Evolutionary conservation across 2,329 filamentous ascomycete species (phyloP).

Genomic region (Aquanectria penicillioides): DNA sequence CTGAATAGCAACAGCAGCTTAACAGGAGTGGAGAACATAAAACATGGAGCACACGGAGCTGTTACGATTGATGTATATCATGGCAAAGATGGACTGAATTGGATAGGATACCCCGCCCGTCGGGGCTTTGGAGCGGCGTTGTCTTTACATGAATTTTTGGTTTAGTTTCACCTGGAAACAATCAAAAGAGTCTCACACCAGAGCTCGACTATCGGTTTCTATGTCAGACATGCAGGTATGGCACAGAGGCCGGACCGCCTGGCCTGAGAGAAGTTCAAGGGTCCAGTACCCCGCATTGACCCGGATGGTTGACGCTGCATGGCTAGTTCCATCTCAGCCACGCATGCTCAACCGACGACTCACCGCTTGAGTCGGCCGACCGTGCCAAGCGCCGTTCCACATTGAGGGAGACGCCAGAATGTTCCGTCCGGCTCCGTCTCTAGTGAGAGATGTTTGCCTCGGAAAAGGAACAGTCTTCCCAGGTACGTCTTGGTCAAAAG

Average conservation of each 20-base stretch:
- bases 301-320: background rate
- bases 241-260: background rate
- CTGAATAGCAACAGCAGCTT: conserved; percentile 41
- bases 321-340: background rate
- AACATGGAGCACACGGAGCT: conserved; percentile 21
- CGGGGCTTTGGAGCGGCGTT: conserved; percentile 41
- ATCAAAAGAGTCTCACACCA: conserved; percentile 13
- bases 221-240: background rate
- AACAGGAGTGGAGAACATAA: conserved; percentile 12
- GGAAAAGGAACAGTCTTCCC: background rate
- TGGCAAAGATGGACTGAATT: conserved; percentile 31
- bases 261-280: background rate
- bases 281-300: background rate
- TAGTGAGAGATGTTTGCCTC: background rate
- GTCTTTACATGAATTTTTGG: conserved; percentile 31
- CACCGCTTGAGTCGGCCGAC: conserved; percentile 2
- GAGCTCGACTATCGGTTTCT: background rate
- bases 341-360: background rate
- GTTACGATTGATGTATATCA: conserved; percentile 41
- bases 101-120: conserved; percentile 43
- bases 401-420: background rate
- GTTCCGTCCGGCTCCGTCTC: background rate
- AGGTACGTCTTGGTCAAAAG: background rate
- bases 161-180: conserved; percentile 14
- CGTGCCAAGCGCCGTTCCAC: background rate